Percentiles rank a stretch among this genome's conserved stretches.
These are phyloP conservation scores for Pythium monospermum DNA, from an alignment of 352 stramenopile genomes.

Conservation along the genomic window DNA sequence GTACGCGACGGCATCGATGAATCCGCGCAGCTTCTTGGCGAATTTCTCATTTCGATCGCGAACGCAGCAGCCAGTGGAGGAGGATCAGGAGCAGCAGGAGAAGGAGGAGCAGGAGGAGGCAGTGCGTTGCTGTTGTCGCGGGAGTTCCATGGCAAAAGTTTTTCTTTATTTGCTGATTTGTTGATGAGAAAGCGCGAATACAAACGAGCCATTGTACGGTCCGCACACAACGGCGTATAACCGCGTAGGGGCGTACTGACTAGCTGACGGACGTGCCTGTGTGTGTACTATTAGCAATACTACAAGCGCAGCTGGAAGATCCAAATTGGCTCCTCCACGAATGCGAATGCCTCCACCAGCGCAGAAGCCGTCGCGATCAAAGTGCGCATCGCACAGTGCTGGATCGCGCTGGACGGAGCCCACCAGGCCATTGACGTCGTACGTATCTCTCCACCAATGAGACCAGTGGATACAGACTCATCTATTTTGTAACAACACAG, in stretches of 20 bases:
- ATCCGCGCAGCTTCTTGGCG: constrained; percentile 61
- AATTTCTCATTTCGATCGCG: constrained; percentile 51
- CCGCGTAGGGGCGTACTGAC: too few relatives aligned
- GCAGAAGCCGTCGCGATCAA: constrained; percentile 26
- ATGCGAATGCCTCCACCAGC: constrained; percentile 4
- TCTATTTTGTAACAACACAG: constrained; percentile 19
- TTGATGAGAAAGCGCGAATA: constrained; percentile 61
- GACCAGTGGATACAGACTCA: not conserved
- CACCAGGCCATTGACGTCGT: constrained; percentile 67
- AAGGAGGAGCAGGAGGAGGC: not conserved
- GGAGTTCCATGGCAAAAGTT: constrained; percentile 54
- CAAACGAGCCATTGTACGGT: constrained; percentile 70
- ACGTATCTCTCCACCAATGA: constrained; percentile 5
- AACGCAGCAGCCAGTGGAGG: constrained; percentile 13
- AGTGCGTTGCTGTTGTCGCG: constrained; percentile 7
- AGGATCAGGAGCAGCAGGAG: not conserved
- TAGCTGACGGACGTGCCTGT: too few relatives aligned
- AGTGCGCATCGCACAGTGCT: constrained; percentile 68
- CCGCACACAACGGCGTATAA: too few relatives aligned
- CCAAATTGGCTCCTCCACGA: constrained; percentile 16
- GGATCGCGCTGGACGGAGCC: constrained; percentile 45
- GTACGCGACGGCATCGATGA: constrained; percentile 37
- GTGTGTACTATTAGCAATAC: constrained; percentile 42
- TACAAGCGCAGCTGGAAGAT: constrained; percentile 45
- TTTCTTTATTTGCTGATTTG: constrained; percentile 60